Evolutionary conservation across 2,329 filamentous ascomycete genomes (phyloP).

Genomic region (Hypoxylon sp.): DNA sequence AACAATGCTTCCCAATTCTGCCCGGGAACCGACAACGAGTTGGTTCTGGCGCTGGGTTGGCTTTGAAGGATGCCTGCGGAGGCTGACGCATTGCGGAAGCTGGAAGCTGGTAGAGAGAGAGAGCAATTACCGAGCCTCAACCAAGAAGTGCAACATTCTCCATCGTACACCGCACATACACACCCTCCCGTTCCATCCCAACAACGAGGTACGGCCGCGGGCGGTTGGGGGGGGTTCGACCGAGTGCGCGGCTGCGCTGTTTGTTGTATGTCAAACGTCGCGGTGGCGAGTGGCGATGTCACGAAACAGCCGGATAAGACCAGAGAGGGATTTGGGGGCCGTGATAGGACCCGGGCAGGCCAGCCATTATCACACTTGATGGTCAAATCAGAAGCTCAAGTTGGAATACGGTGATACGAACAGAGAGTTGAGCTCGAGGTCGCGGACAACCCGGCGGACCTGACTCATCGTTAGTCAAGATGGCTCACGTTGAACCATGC

Average conservation of each 20-base stretch:
- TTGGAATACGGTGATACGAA: conserved; percentile 8
- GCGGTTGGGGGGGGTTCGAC: conserved; percentile 21
- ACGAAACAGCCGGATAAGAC: conserved; percentile 22
- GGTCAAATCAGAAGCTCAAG: conserved; percentile 11
- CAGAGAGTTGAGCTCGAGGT: conserved; percentile 9
- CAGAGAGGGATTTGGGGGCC: conserved; percentile 19
- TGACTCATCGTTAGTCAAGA: conserved; percentile 22
- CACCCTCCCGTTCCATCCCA: too few relatives aligned
- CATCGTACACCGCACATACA: conserved; percentile 4
- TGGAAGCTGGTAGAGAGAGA: not conserved
- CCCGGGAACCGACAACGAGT: conserved; percentile 1
- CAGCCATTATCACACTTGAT: conserved; percentile 5
- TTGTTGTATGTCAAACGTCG: conserved; percentile 6
- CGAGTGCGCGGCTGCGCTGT: not conserved
- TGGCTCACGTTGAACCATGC: conserved; percentile 15
- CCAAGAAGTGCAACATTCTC: not conserved
- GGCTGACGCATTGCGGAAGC: conserved; percentile 9
- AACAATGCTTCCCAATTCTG: conserved; percentile 20
- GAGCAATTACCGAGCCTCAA: conserved; percentile 13
- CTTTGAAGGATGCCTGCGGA: conserved; percentile 13
- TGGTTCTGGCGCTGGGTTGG: conserved; percentile 8
- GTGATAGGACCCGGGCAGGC: not conserved
- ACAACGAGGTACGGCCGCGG: conserved; percentile 6
- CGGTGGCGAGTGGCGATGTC: conserved; percentile 14
- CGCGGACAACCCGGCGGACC: conserved; percentile 19